phyloP scores from a whole-genome alignment of 1,284 basidiomycete species.

The Hemileia vastatrix region DNA sequence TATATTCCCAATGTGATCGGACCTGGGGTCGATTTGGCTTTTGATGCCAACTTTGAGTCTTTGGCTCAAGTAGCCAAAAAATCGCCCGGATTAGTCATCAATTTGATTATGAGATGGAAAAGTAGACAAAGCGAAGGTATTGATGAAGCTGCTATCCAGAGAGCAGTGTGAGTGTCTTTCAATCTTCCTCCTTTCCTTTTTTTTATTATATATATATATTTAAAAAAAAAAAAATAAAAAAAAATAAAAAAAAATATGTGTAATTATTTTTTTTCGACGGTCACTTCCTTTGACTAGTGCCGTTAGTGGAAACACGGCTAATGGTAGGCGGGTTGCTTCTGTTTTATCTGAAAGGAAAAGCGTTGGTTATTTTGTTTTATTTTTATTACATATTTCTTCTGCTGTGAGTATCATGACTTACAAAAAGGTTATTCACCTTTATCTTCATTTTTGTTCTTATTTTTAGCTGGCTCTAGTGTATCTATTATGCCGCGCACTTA shows the following conservation, averaged over 20 bases:
- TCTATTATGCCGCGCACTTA: constrained; percentile 73
- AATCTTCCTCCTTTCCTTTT: constrained; percentile 28
- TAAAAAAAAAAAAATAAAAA: constrained; percentile 37
- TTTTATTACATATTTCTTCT: background rate
- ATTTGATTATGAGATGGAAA: constrained; percentile 79
- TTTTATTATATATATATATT: constrained; percentile 35
- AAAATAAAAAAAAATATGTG: constrained; percentile 45
- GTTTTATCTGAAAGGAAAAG: constrained; percentile 65
- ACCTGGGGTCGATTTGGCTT: constrained; percentile 59
- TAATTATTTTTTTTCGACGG: constrained; percentile 15
- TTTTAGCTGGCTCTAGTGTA: constrained; percentile 62
- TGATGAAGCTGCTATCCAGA: constrained; percentile 47
- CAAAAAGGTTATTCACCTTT: no score
- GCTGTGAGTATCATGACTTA: background rate
- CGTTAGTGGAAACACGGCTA: background rate
- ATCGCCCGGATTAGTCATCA: constrained; percentile 71
- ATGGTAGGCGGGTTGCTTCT: constrained; percentile 41
- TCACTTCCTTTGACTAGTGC: background rate
- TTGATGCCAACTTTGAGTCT: constrained; percentile 69
- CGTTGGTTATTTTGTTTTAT: constrained; percentile 27
- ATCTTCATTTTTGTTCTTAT: constrained; percentile 1
- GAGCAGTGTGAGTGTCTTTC: constrained; percentile 50
- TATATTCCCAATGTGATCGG: constrained; percentile 53
- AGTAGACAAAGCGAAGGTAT: constrained; percentile 62
- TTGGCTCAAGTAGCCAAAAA: constrained; percentile 77